Percentiles rank a stretch among this genome's conserved stretches.
Evolutionary conservation across 495 filamentous ascomycete genomes (phyloP).

Genomic region (Xylaria palmicola): DNA sequence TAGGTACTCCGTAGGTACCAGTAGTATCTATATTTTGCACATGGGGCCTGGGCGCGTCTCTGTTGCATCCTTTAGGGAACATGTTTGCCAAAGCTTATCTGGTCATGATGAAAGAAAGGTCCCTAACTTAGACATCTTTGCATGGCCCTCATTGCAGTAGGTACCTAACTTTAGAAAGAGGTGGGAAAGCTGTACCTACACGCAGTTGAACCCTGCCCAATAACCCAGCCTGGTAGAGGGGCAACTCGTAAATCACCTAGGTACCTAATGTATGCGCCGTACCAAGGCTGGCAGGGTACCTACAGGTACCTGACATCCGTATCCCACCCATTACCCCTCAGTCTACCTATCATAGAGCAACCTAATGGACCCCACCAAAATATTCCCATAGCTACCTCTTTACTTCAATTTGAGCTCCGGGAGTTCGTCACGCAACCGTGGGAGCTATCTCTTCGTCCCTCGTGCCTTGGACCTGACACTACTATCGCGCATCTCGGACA

Average conservation of each 20-base stretch:
- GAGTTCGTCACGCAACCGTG: slow-evolving; percentile 1
- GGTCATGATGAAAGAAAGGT: too few relatives aligned
- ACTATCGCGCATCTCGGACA: background rate
- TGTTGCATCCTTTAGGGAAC: too few relatives aligned
- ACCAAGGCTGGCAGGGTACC: too few relatives aligned
- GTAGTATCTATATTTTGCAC: too few relatives aligned
- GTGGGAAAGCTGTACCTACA: background rate
- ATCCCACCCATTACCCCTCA: background rate
- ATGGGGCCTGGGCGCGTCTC: too few relatives aligned
- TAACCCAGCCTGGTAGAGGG: too few relatives aligned
- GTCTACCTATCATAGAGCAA: background rate
- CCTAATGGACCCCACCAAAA: slow-evolving; percentile 21
- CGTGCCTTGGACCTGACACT: background rate
- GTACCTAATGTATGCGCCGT: too few relatives aligned
- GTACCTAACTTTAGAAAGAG: too few relatives aligned
- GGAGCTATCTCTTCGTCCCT: slow-evolving; percentile 8
- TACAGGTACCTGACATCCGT: background rate
- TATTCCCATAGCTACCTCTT: slow-evolving; percentile 1
- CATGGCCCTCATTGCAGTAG: too few relatives aligned
- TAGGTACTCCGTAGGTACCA: background rate
- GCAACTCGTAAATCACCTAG: background rate
- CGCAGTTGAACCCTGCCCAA: too few relatives aligned
- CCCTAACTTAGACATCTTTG: too few relatives aligned
- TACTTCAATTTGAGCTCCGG: slow-evolving; percentile 6
- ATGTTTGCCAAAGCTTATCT: too few relatives aligned